Evolutionary conservation across 345 rosid genomes (phyloP).

Genomic region (sweet orange (Citrus sinensis)): DNA sequence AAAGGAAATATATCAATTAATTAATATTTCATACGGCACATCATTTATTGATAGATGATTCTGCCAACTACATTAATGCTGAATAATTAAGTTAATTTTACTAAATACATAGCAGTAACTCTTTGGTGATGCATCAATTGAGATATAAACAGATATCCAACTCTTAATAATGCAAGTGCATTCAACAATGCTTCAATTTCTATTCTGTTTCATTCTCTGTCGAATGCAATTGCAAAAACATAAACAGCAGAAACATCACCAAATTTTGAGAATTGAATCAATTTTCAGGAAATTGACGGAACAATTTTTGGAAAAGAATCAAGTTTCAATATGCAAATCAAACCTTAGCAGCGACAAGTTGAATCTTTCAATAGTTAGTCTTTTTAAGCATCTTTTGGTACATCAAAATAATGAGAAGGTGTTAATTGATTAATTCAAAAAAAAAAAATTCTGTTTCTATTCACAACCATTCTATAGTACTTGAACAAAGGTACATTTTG

Average conservation of each 20-base stretch:
- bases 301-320: too few relatives aligned
- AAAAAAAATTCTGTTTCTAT: conserved; percentile 21
- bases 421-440: background rate
- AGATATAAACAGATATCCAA: too few relatives aligned
- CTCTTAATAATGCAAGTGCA: too few relatives aligned
- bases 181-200: background rate
- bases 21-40: too few relatives aligned
- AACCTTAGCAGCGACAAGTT: background rate
- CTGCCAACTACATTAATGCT: background rate
- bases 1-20: too few relatives aligned
- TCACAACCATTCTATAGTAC: conserved; percentile 18
- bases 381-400: background rate
- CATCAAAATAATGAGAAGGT: conserved; percentile 8
- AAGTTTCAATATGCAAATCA: background rate
- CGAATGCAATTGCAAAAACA: background rate
- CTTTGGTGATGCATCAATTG: background rate
- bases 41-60: too few relatives aligned
- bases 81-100: background rate
- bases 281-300: too few relatives aligned
- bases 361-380: background rate
- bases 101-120: background rate
- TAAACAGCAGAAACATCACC: background rate
- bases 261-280: background rate
- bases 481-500: background rate
- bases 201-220: background rate